These are phyloP conservation scores for Lactuca saligna DNA, from an alignment of 129 eudicot genomes.

Conservation along the genomic window DNA sequence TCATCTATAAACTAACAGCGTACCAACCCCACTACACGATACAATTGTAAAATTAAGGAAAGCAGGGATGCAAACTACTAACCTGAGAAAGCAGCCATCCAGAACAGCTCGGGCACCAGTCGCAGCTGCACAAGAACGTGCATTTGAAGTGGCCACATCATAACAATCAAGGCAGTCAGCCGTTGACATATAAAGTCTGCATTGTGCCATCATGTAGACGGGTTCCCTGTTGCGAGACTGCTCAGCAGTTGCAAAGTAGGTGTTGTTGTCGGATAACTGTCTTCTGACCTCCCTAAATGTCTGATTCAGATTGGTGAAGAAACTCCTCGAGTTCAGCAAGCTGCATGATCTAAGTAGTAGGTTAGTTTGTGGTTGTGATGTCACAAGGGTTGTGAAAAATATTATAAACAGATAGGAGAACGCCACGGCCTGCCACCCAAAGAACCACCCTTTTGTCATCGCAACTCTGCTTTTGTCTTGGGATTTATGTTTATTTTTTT, in stretches of 20 bases:
- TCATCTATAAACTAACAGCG: no score
- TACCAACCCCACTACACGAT: no score
- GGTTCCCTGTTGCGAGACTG: constrained; percentile 50
- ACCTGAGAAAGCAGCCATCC: constrained; percentile 75
- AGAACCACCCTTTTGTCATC: constrained; percentile 18
- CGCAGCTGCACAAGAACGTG: constrained; percentile 54
- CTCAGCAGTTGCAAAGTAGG: constrained; percentile 42
- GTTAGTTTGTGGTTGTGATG: constrained; percentile 47
- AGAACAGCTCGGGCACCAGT: constrained; percentile 62
- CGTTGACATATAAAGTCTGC: constrained; percentile 45
- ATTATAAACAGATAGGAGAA: neutral
- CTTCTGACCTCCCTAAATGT: constrained; percentile 47
- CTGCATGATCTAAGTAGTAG: constrained; percentile 52
- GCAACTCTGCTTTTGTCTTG: neutral
- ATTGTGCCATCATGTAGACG: constrained; percentile 54
- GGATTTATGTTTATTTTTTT: neutral
- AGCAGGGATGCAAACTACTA: neutral
- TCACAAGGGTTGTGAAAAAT: constrained; percentile 16
- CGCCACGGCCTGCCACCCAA: constrained; percentile 13
- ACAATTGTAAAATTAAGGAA: neutral
- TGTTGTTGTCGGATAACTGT: constrained; percentile 32
- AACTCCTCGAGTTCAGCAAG: constrained; percentile 32
- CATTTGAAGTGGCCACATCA: constrained; percentile 39
- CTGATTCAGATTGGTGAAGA: constrained; percentile 40
- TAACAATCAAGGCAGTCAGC: constrained; percentile 53